Evolutionary conservation across 768 basidiomycete species (phyloP).

Genomic region (Tephrocybe sp.): DNA sequence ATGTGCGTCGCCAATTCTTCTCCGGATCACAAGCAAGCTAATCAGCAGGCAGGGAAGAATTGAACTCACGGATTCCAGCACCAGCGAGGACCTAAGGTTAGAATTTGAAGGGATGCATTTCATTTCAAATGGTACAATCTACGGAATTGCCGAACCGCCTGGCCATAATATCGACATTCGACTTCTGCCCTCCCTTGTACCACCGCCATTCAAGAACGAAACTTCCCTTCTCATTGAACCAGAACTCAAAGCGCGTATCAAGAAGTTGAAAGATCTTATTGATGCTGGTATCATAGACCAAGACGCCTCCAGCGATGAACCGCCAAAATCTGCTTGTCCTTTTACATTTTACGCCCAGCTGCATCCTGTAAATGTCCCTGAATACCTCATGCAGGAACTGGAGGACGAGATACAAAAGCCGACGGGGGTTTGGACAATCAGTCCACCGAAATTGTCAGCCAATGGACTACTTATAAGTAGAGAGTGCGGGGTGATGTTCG

Average conservation of each 20-base stretch:
- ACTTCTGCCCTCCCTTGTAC: slow-evolving; percentile 63
- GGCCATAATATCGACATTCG: slow-evolving; percentile 65
- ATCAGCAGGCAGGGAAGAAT: slow-evolving; percentile 55
- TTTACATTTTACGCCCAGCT: slow-evolving; percentile 70
- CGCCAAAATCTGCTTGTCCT: slow-evolving; percentile 52
- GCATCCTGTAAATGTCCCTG: slow-evolving; percentile 49
- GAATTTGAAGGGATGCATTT: slow-evolving; percentile 82
- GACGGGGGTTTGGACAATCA: slow-evolving; percentile 63
- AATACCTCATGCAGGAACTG: slow-evolving; percentile 58
- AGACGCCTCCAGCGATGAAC: slow-evolving; percentile 42
- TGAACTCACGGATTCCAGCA: slow-evolving; percentile 56
- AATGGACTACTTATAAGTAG: slow-evolving; percentile 72
- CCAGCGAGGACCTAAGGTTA: slow-evolving; percentile 55
- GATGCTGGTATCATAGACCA: slow-evolving; percentile 62
- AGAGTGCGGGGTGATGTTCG: slow-evolving; percentile 76
- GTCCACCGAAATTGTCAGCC: slow-evolving; percentile 53
- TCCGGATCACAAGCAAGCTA: slow-evolving; percentile 4
- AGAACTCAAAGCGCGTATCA: slow-evolving; percentile 57
- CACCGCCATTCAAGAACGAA: slow-evolving; percentile 49
- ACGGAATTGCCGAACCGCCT: slow-evolving; percentile 62
- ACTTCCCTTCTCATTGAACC: slow-evolving; percentile 57
- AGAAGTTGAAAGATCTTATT: slow-evolving; percentile 59
- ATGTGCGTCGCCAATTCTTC: slow-evolving; percentile 43
- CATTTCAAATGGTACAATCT: slow-evolving; percentile 69
- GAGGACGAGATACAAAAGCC: slow-evolving; percentile 75